phyloP scores from a whole-genome alignment of 2,329 filamentous ascomycete species.

The Stachybotrys chlorohalonatus region DNA sequence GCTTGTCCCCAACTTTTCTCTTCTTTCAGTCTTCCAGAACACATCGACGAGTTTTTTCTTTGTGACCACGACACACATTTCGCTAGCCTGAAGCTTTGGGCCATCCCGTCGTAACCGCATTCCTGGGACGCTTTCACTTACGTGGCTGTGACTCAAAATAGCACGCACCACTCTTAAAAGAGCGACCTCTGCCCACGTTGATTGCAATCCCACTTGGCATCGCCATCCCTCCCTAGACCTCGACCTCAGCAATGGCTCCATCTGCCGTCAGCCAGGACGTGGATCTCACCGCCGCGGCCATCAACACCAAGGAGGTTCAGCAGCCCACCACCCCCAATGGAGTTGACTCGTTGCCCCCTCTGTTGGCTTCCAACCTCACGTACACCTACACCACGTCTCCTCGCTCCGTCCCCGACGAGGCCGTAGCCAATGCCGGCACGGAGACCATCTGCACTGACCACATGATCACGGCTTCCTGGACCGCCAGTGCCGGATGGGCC shows the following conservation, averaged over 20 bases:
- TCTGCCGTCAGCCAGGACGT: constrained; percentile 37
- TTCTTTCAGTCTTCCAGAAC: background rate
- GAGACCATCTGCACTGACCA: constrained; percentile 69
- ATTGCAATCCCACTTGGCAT: background rate
- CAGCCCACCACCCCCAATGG: constrained; percentile 21
- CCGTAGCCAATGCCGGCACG: constrained; percentile 32
- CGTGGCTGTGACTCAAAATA: background rate
- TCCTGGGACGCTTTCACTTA: background rate
- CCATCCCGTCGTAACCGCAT: background rate
- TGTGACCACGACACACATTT: background rate
- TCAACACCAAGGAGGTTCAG: constrained; percentile 36
- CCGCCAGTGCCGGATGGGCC: constrained; percentile 56
- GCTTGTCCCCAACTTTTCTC: background rate
- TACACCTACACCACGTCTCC: constrained; percentile 42
- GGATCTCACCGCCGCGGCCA: constrained; percentile 42
- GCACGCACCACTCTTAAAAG: background rate
- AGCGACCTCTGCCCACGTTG: background rate
- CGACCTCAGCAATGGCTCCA: constrained; percentile 33
- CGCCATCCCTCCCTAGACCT: background rate
- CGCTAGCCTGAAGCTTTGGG: no score
- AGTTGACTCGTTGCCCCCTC: constrained; percentile 43
- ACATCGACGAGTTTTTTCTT: background rate
- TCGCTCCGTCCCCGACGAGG: constrained; percentile 43
- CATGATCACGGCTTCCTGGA: constrained; percentile 74
- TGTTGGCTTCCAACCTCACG: constrained; percentile 53